Conservation (phyloP, 768 basidiomycete species). For the Sistotremastrum niveocremeum region DNA sequence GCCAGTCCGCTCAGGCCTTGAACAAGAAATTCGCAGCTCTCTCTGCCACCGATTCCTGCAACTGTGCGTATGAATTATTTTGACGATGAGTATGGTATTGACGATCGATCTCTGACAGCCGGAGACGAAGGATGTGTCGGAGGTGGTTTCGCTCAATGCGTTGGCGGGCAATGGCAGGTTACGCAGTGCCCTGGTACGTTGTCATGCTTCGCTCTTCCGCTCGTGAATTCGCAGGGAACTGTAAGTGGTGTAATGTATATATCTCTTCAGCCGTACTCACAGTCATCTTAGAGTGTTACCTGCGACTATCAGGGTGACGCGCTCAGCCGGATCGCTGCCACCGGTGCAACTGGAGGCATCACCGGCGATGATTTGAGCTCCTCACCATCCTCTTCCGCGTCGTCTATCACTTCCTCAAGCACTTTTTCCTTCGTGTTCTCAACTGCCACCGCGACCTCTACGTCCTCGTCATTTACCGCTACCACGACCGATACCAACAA, state of each 20-base stretch:
- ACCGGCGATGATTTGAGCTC: slow-evolving; percentile 16
- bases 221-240: slow-evolving; percentile 27
- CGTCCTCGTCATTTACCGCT: too few relatives aligned
- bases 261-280: too few relatives aligned
- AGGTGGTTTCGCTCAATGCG: slow-evolving; percentile 38
- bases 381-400: too few relatives aligned
- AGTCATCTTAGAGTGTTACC: slow-evolving; percentile 14
- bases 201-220: slow-evolving; percentile 27
- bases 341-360: slow-evolving; percentile 33
- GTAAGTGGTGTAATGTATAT: slow-evolving; percentile 2
- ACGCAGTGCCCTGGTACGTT: slow-evolving; percentile 23
- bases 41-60: slow-evolving; percentile 32
- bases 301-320: slow-evolving; percentile 38
- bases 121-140: slow-evolving; percentile 32
- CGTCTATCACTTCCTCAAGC: too few relatives aligned
- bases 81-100: too few relatives aligned
- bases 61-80: too few relatives aligned
- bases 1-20: slow-evolving; percentile 35
- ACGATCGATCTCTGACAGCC: slow-evolving; percentile 7
- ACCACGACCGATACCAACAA: too few relatives aligned
- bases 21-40: slow-evolving; percentile 40
- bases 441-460: too few relatives aligned
- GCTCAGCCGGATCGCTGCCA: slow-evolving; percentile 23
- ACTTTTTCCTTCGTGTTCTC: too few relatives aligned
- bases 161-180: slow-evolving; percentile 29